These are phyloP conservation scores for Alisma plantagoaquatica DNA, from an alignment of 106 monocot species.

Conservation along the genomic window DNA sequence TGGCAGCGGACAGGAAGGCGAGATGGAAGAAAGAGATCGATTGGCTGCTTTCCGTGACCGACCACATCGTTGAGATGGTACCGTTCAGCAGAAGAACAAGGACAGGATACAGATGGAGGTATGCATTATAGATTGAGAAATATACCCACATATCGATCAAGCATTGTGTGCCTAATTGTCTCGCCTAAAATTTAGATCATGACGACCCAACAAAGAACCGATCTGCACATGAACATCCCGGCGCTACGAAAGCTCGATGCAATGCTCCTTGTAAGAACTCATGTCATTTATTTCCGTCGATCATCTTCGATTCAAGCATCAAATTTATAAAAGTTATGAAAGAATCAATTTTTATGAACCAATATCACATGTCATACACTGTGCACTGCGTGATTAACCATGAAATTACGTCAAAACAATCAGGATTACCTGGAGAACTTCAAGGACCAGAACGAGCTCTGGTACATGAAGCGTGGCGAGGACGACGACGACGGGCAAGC, in stretches of 20 bases:
- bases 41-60: conserved; percentile 74
- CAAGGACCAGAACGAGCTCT: conserved; percentile 38
- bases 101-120: conserved; percentile 76
- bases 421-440: conserved; percentile 84
- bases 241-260: conserved; percentile 70
- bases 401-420: background rate
- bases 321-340: no score
- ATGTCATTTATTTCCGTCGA: no score
- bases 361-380: no score
- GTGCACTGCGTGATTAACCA: no score
- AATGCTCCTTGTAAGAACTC: conserved; percentile 63
- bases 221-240: conserved; percentile 75
- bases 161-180: no score
- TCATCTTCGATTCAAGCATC: no score
- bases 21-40: conserved; percentile 74
- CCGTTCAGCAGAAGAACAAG: conserved; percentile 44
- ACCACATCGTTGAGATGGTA: conserved; percentile 74
- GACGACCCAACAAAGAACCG: conserved; percentile 57
- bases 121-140: no score
- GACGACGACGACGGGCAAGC: conserved; percentile 6
- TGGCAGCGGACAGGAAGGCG: conserved; percentile 50
- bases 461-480: conserved; percentile 14
- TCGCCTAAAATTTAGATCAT: no score
- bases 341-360: no score
- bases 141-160: no score